Evolutionary conservation across 2,329 filamentous ascomycete species (phyloP), one percentile per base, ranked within the genome.

Genomic region (Pseudocercospora macadamiae): DNA sequence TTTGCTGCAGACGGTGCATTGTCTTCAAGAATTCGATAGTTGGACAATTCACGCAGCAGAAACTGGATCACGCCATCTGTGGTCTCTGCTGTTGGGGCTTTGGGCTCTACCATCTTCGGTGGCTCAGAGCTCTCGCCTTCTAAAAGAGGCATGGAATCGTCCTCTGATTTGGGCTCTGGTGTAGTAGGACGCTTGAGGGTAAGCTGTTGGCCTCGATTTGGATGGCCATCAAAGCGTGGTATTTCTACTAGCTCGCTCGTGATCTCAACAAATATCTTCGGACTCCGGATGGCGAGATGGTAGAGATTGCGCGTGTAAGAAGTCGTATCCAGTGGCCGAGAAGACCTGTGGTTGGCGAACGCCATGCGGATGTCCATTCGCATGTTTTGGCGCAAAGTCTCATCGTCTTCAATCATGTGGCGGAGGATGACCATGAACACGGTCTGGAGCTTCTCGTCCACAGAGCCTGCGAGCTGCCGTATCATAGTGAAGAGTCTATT

Each of bases 1-100:
- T 72, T 66, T 52, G 70, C 73, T 18, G 73, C 55, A 10, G 78
- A 60, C 10, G 82, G 74, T 59, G 93, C 89, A 69, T 89, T 93
- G 70, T 97, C 93, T 34, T 96, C 91, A 4, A 96, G 91, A 71
- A 96, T 93, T 68, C 89, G 89, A 76, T 96, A 97, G 51, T 91
- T 93, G 56, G 97, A 82, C 45, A 99, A 80, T 73, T 99, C 95
- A 59, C 90, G 96, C 3, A 99, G 86, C 19, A 99, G 81, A 75
- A 96, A 99, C 70, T 97, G 91, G 58, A 99, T 88, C 3, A 99
- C 91, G 3, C 95, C 95, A 74, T 97, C 95, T 0, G 93, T 91
- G 62, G 95, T 92, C 73, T 97, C 93, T 4, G 97, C 87, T 10
- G 93, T 82, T 1, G 95, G 93, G 7, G 90, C 81, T 75, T 96